Base-by-base conservation (phyloP, 2,329 filamentous ascomycete genomes). In the Mycosphaerella sp. region DNA sequence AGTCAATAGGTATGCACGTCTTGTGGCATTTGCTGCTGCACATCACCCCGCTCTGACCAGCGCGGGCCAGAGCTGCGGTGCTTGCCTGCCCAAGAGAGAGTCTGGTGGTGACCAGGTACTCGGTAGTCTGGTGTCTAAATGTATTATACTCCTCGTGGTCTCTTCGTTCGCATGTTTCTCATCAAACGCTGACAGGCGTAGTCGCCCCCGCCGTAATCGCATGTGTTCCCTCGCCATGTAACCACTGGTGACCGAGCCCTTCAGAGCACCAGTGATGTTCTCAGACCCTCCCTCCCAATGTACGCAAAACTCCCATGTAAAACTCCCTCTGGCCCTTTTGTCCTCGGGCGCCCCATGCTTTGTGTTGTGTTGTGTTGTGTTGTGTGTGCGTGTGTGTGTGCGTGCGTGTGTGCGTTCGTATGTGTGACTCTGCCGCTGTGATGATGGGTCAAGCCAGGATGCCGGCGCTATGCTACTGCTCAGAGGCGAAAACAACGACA, bases 191-290 rank as follows among this genome's bases (percentile, higher is more conserved):
- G 34, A n/a, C 34, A 36, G 34, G 12, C 12, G 34, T 26, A 26
- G 26, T 36, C 34, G 34, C 9, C 9, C 49, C 34, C 48, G 48
- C 39, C 54, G 47, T 48, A 48, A 54, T 36, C 29, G 34, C 45
- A 21, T 45, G 40, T 26, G 17, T 51, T 14, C 45, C 41, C 4
- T 26, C 14, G 48, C 45, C 40, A 39, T 48, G 42, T 57, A 53
- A 51, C 51, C 38, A 55, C 54, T 56, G 51, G 56, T 58, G 58
- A 54, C 59, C 58, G 60, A 62, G 60, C 60, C 48, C 60, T 62
- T 62, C 60, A 62, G 60, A 60, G 59, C 60, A 62, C 60, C 53
- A 53, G 59, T 47, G 31, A 21, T 45, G 52, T 17, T 48, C 40
- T 55, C 47, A 55, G 48, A 51, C 49, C 26, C 29, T 45, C 48